phyloP scores from a whole-genome alignment of 1,139 yeast species.

The Torulaspora globosa region DNA sequence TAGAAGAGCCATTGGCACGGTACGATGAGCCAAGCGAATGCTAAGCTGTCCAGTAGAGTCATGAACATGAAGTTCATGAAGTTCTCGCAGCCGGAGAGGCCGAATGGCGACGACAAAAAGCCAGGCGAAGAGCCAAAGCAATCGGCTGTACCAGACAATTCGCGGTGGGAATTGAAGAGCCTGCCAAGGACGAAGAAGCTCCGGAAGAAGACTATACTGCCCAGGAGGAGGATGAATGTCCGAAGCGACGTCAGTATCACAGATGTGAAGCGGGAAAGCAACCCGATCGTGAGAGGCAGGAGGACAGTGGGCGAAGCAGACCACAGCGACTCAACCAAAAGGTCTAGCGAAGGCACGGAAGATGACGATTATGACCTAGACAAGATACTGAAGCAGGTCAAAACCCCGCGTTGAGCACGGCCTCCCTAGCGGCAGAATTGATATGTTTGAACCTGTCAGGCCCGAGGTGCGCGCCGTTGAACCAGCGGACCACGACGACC shows the following conservation, averaged over 20 bases:
- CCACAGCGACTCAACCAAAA: slow-evolving; percentile 9
- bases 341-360: slow-evolving; percentile 14
- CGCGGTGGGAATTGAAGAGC: slow-evolving; percentile 24
- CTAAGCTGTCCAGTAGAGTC: slow-evolving; percentile 38
- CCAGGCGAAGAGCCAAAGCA: slow-evolving; percentile 40
- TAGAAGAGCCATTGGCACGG: slow-evolving; percentile 2
- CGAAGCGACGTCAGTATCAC: slow-evolving; percentile 11
- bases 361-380: slow-evolving; percentile 29
- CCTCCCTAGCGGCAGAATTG: slow-evolving; percentile 83
- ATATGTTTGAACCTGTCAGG: slow-evolving; percentile 94
- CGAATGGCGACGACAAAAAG: slow-evolving; percentile 35
- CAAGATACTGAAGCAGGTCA: slow-evolving; percentile 21
- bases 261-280: slow-evolving; percentile 5
- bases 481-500: slow-evolving; percentile 86
- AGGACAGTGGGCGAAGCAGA: slow-evolving; percentile 11
- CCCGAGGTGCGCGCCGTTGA: slow-evolving; percentile 86
- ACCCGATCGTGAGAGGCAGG: slow-evolving; percentile 14
- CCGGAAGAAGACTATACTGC: slow-evolving; percentile 2
- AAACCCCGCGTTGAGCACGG: slow-evolving; percentile 54
- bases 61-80: slow-evolving; percentile 49
- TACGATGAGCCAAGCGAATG: slow-evolving; percentile 23
- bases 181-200: not conserved
- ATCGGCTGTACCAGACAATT: slow-evolving; percentile 51
- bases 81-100: slow-evolving; percentile 37
- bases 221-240: slow-evolving; percentile 5